Evolutionary conservation across 2,329 filamentous ascomycete genomes (phyloP), one percentile per base, ranked within the genome.

Genomic region (Uncinocarpus reesii): DNA sequence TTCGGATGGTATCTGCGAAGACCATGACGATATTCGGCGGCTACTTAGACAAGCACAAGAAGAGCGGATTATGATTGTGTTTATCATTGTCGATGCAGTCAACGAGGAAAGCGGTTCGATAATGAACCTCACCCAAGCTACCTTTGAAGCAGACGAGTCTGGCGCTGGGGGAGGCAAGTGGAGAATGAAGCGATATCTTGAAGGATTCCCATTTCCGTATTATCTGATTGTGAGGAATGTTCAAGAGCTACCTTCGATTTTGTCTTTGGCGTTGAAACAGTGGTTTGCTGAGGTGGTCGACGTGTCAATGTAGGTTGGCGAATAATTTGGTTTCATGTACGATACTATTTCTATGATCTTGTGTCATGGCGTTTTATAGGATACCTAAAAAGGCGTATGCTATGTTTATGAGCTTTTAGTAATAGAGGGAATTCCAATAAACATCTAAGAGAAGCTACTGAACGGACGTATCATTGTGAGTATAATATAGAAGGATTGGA

Each of bases 51-150:
- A 90, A 66, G 90, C 92, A 1, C 81, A 88, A 60, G 89, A 95
- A 65, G 86, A 95, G 68, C 77, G 88, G 13, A 93, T 99, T 62
- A 95, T 98, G 86, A 81, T 96, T 54, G 90, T 98, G 4, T 99
- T 98, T 65, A 86, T 98, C 58, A 84, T 99, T 59, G 87, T 98
- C 61, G 92, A 98, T 70, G 74, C 79, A 37, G 61, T 72, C 18
- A 67, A 68, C 50, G 66, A 66, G 20, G 51, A 53, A 26, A 53
- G 70, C 32, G 71, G 64, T 52, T 71, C 69, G 1, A 93, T 98
- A 52, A 68, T 96, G 59, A 88, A 95, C 63, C 74, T 96, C 58
- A 87, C 88, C 64, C 83, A 88, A 66, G 90, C 88, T 31, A 80
- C 80, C 62, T 95, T 96, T 61, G 78, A 83, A 54, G 77, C 76